Base-by-base conservation (phyloP, 2,329 filamentous ascomycete genomes). In the Cladosporium sphaerospermum region DNA sequence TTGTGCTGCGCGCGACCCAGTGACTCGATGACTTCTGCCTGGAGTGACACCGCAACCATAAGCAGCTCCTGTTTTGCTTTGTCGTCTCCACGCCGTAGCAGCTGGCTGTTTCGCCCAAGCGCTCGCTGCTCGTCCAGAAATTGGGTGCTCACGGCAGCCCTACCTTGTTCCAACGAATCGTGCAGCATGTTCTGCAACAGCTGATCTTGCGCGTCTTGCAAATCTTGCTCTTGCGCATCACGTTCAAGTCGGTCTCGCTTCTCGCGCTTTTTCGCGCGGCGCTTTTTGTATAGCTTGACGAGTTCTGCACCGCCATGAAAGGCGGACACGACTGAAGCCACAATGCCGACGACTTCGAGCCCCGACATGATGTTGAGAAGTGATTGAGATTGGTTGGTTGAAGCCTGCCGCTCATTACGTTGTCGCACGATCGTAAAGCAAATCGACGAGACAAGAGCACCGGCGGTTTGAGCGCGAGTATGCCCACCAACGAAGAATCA, bases 301-400 rank as follows among this genome's bases (percentile, higher is more conserved):
- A 73, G 59, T 28, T 73, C 70, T 31, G 70, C 67, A 13, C 65
- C 70, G n/a, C 63, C 67, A 56, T 72, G 69, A 57, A 74, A 74
- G 7, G 71, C 70, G 9, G 67, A 70, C 8, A 72, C 63, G 9
- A 74, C 67, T 8, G 71, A 69, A n/a, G 69, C 62, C n/a, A 74
- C 69, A 46, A 71, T 71, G 19, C 64, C 67, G 32, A 52, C 41
- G 5, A 73, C 70, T 64, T 73, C 61, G 33, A 64, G 51, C 14
- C 52, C 60, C 37, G 59, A 57, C 61, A 62, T 63, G 32, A 28
- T 40, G 28, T 16, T 46, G n/a, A 28, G 23, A 7, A 28, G 23
- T 7, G 23, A 28, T 28, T 28, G 23, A 23, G n/a, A 9, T 10
- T 23, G 39, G 7, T 16, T 10, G 23, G 14, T 8, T 11, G 14